Conservation (phyloP, 306 rosid species). For the Inga oerstediana region DNA sequence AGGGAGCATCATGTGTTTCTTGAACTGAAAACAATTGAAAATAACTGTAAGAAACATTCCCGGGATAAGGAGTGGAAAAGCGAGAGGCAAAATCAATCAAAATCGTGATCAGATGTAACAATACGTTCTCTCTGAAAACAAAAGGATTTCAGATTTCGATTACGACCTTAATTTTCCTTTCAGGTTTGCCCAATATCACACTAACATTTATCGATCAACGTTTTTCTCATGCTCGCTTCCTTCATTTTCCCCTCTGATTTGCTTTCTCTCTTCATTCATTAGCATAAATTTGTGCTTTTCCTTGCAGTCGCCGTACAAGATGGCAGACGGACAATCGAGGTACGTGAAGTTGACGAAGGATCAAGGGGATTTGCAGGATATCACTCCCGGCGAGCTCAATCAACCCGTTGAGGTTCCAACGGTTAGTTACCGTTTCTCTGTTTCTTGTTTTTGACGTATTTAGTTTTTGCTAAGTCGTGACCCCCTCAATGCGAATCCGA, state of each 20-base stretch:
- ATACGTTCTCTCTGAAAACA: neutral
- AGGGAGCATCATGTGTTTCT: neutral
- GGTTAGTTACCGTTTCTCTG: conserved; percentile 21
- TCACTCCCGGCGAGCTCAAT: conserved; percentile 60
- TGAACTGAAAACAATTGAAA: neutral
- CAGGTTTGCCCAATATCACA: neutral
- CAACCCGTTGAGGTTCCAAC: conserved; percentile 56
- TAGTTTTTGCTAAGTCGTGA: neutral
- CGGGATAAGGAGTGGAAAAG: neutral
- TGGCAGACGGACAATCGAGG: conserved; percentile 56
- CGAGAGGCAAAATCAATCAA: neutral
- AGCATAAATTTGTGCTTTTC: neutral
- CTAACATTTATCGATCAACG: neutral
- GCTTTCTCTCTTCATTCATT: neutral
- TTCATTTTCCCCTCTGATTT: neutral
- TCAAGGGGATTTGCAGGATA: conserved; percentile 46
- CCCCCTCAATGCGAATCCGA: neutral
- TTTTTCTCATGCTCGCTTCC: neutral
- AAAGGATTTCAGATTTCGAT: neutral
- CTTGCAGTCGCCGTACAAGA: conserved; percentile 9
- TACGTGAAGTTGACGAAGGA: conserved; percentile 52
- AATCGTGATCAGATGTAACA: neutral
- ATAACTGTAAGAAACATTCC: neutral
- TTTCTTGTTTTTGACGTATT: neutral
- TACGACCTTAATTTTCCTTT: neutral